phyloP scores from a whole-genome alignment of 768 basidiomycete genomes.

The Vishniacozyma victoriae region DNA sequence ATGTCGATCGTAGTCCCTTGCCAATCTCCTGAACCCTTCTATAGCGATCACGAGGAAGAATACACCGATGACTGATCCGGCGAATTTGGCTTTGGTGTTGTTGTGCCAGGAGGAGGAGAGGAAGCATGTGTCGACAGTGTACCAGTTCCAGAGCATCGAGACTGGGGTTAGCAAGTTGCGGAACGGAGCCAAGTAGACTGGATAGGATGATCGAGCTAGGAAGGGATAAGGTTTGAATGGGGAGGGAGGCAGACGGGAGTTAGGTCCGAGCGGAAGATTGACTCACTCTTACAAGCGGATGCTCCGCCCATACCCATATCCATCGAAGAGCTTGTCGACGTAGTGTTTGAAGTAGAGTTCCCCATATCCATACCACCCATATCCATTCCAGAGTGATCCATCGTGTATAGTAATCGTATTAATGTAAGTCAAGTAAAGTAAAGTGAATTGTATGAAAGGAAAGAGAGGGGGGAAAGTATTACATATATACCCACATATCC shows the following conservation, averaged over 20 bases:
- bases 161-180: conserved; percentile 11
- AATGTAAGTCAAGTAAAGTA: no score
- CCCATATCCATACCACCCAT: no score
- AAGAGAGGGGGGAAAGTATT: no score
- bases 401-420: no score
- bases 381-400: no score
- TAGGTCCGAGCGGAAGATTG: background rate
- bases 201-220: background rate
- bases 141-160: conserved; percentile 47
- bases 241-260: no score
- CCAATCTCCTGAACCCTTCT: conserved; percentile 41
- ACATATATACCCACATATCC: no score
- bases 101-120: conserved; percentile 42
- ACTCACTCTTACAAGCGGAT: background rate
- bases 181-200: no score
- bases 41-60: conserved; percentile 45
- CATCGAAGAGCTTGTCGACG: no score
- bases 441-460: no score
- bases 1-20: conserved; percentile 47
- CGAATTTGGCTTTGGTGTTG: conserved; percentile 34
- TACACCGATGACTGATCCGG: conserved; percentile 44
- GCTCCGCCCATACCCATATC: background rate
- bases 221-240: background rate
- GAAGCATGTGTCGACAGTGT: conserved; percentile 46
- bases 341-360: no score